These are phyloP conservation scores for Phytophthora foliorum DNA, from an alignment of 352 stramenopile genomes.

Conservation along the genomic window DNA sequence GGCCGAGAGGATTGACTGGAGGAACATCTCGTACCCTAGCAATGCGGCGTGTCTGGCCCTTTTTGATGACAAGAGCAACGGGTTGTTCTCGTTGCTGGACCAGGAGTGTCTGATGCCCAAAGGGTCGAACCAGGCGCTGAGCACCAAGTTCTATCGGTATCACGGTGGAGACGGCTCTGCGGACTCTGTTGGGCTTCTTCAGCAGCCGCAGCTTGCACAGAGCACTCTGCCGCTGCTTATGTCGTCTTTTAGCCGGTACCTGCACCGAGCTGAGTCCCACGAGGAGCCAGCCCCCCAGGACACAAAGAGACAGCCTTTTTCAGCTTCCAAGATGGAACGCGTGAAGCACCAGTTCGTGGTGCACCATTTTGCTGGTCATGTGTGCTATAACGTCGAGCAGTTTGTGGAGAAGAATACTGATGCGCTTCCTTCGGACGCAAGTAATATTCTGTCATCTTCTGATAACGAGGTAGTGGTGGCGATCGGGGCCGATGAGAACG, in stretches of 20 bases:
- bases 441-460: conserved; percentile 58
- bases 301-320: conserved; percentile 66
- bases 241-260: conserved; percentile 75
- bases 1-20: conserved; percentile 89
- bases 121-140: conserved; percentile 81
- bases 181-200: conserved; percentile 36
- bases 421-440: conserved; percentile 71
- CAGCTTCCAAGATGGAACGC: conserved; percentile 84
- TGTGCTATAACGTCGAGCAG: conserved; percentile 82
- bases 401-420: conserved; percentile 93
- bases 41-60: conserved; percentile 84
- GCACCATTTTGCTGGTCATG: conserved; percentile 81
- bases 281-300: conserved; percentile 43
- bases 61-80: conserved; percentile 85
- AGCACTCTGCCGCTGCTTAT: conserved; percentile 67
- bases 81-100: conserved; percentile 85
- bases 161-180: conserved; percentile 48
- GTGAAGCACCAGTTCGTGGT: conserved; percentile 88
- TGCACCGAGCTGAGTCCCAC: conserved; percentile 45
- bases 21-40: conserved; percentile 80
- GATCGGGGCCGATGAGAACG: conserved; percentile 63
- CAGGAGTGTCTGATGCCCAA: conserved; percentile 89
- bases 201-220: conserved; percentile 54
- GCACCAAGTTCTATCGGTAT: conserved; percentile 86
- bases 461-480: conserved; percentile 73